These are phyloP conservation scores for Cadophora sp. DNA, from an alignment of 2,329 filamentous ascomycete species.

Conservation along the genomic window DNA sequence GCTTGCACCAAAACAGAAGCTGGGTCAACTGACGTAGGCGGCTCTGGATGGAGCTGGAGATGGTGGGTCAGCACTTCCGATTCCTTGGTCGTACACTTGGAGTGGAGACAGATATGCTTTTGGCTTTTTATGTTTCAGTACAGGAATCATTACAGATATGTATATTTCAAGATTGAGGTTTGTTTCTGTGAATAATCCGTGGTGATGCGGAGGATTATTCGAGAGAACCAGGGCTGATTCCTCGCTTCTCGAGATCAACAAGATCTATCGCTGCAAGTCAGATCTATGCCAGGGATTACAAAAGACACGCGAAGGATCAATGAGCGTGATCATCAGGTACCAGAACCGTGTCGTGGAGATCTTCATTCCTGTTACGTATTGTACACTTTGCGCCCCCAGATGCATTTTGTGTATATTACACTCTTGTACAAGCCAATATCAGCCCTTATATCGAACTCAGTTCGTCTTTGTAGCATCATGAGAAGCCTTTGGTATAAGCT, in stretches of 20 bases:
- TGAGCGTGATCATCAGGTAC: slow-evolving; percentile 18
- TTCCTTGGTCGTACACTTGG: slow-evolving; percentile 4
- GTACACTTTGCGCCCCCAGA: slow-evolving; percentile 27
- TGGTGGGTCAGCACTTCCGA: neutral
- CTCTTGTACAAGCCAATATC: slow-evolving; percentile 34
- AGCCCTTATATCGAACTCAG: slow-evolving; percentile 26
- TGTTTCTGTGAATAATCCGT: neutral
- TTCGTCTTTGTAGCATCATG: slow-evolving; percentile 49
- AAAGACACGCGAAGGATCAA: neutral
- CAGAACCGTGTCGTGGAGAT: slow-evolving; percentile 29
- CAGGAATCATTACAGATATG: neutral
- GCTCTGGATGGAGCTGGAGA: slow-evolving; percentile 25
- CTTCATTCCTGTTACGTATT: slow-evolving; percentile 34
- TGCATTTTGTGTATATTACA: slow-evolving; percentile 35
- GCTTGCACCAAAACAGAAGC: slow-evolving; percentile 17
- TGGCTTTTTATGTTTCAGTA: neutral
- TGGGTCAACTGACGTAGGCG: slow-evolving; percentile 36
- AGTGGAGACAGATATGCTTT: neutral
- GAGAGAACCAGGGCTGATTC: neutral
- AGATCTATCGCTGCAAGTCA: slow-evolving; percentile 8
- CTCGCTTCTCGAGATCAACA: slow-evolving; percentile 3
- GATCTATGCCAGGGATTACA: slow-evolving; percentile 7
- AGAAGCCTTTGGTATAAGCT: slow-evolving; percentile 56
- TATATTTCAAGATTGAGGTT: neutral
- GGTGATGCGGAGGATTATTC: neutral